Evolutionary conservation across 1,139 yeast species (phyloP).

Genomic region (Geotrichum carabidarum): DNA sequence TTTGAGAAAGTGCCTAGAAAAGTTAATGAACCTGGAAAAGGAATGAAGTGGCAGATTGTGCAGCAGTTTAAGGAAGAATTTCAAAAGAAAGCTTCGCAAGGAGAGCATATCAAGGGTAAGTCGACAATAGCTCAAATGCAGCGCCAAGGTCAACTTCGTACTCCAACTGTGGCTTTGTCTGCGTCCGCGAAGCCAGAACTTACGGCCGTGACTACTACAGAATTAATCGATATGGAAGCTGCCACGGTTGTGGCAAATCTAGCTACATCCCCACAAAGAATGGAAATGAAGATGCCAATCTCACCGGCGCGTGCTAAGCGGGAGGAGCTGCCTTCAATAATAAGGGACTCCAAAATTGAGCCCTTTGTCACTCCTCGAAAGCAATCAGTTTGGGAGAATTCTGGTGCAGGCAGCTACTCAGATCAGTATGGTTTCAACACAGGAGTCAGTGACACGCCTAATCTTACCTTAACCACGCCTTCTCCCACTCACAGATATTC

Average conservation of each 20-base stretch:
- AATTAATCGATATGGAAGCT: slow-evolving; percentile 12
- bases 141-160: neutral
- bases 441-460: slow-evolving; percentile 2
- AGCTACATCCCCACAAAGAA: slow-evolving; percentile 14
- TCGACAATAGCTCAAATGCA: slow-evolving; percentile 13
- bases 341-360: neutral
- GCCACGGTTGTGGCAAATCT: slow-evolving; percentile 18
- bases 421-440: slow-evolving; percentile 24
- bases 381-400: neutral
- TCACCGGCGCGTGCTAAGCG: neutral
- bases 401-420: slow-evolving; percentile 26
- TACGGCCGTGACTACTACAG: neutral
- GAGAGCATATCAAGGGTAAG: slow-evolving; percentile 42
- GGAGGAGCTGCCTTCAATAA: neutral
- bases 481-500: slow-evolving; percentile 44
- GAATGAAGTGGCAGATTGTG: slow-evolving; percentile 97
- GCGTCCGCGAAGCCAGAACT: neutral
- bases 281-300: neutral
- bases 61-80: slow-evolving; percentile 81
- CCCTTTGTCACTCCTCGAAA: slow-evolving; percentile 14
- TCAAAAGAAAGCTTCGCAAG: slow-evolving; percentile 69
- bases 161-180: neutral
- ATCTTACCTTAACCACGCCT: slow-evolving; percentile 22
- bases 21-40: slow-evolving; percentile 96
- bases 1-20: slow-evolving; percentile 93